Evolutionary conservation across 148 eudicot genomes (phyloP), one percentile per base, ranked within the genome.

Genomic region (Chenopodium quinoa): DNA sequence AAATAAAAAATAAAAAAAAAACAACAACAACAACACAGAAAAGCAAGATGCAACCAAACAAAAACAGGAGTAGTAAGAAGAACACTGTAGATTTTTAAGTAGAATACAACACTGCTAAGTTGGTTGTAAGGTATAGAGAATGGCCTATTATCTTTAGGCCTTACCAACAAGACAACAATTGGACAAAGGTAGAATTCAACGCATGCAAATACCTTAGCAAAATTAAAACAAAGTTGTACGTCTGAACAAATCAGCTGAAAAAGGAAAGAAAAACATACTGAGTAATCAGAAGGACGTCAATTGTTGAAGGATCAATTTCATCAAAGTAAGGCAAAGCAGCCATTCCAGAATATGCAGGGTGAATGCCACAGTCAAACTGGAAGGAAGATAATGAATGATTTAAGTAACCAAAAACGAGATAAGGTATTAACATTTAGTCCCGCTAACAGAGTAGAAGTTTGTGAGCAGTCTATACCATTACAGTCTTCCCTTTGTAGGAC

Each of bases 331-430:
- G 98, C 89, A 95, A 85, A 52, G 97, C 97, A 73, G 98, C 90
- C 94, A 95, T 93, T 31, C 98, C 98, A 50, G 98, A 92, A 85
- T 84, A 95, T 23, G 88, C 98, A 22, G 97, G 98, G 83, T 95
- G 97, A 88, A 95, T 95, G 46, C 98, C 98, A 84, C 98, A 95
- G 73, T 93, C 98, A 86, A 95, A 95, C 98, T 93, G 88, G 56
- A 67, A 68, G 12, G 20, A 29, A 4, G 37, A 75, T 29, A 58
- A 37, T 74, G 13, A 29, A 56, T 11, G 54, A 44, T 44, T 32
- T 2, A 34, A 31, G 6, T 25, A 29, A 4, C 0, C 7, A 23
- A 22, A 48, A 40, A 25, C 47, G 7, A 47, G 78, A 64, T 60
- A 32, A 63, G 66, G n/a, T 9, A 63, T 5, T 68, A 27, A 4